Evolutionary conservation across 2,329 filamentous ascomycete genomes (phyloP), one percentile per base, ranked within the genome.

Genomic region (Arthroderma sp.): DNA sequence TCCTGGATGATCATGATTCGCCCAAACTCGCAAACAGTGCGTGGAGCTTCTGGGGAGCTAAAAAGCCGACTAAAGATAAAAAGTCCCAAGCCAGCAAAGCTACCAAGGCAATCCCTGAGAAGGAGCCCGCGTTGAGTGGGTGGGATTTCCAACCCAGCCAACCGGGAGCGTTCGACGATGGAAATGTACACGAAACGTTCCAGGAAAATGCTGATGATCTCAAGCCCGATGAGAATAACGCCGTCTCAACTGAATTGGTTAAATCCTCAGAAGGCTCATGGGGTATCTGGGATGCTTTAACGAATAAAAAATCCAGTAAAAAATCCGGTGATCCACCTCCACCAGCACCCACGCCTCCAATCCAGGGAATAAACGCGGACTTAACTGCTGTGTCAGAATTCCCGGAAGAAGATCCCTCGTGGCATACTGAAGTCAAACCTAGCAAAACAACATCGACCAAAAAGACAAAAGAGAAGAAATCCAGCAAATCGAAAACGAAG

Each of bases 271-370:
- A 58, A 38, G 55, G 55, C 41, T 44, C 52, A n/a, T 57, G 52
- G 55, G 49, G 49, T 42, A 53, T 61, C 31, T 68, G 62, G 64
- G 61, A 53, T 2, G 38, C 55, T 5, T 53, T 57, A 4, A 68
- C 67, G 37, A 61, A 64, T 27, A 76, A 74, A 54, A 74, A 72
- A 52, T 63, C 63, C 52, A 59, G 59, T 1, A 71, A 69, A 51
- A 76, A 71, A 55, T 50, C 64, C 40, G 57, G 61, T 43, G 65
- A 66, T 30, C 66, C 66, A 42, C 69, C 69, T 30, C 69, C 69
- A 32, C 68, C 67, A 11, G 69, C 66, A 22, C 69, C 69, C 2
- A 69, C 66, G 31, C 68, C 69, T 38, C 69, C 69, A 37, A 60
- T 28, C 38, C 29, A 42, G 36, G 22, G 5, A 22, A 15, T 34